Percentiles rank a stretch among this genome's conserved stretches.
These are phyloP conservation scores for Sporothrix brunneoviolacea DNA, from an alignment of 2,329 filamentous ascomycete species.

Conservation along the genomic window DNA sequence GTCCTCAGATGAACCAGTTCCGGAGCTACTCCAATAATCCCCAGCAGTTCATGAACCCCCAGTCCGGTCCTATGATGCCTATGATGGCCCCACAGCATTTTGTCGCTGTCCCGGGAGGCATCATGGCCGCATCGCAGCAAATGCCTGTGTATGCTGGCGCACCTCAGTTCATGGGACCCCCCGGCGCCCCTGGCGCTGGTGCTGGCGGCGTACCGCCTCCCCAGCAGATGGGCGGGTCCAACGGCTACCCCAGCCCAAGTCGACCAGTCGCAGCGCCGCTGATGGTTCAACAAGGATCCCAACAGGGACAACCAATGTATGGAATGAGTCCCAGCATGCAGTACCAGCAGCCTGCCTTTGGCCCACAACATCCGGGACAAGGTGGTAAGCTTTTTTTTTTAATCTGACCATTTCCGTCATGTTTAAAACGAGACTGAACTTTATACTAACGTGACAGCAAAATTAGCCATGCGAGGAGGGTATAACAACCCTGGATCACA, in stretches of 20 bases:
- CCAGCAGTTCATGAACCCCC: slow-evolving; percentile 68
- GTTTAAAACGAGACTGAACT: no score
- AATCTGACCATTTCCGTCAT: background rate
- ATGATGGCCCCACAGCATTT: slow-evolving; percentile 83
- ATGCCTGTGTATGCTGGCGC: slow-evolving; percentile 73
- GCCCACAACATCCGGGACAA: slow-evolving; percentile 57
- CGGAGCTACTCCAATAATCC: slow-evolving; percentile 65
- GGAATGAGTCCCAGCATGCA: slow-evolving; percentile 70
- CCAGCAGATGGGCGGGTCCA: slow-evolving; percentile 56
- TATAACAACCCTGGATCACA: slow-evolving; percentile 54
- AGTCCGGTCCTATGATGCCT: slow-evolving; percentile 63
- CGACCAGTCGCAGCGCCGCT: slow-evolving; percentile 65
- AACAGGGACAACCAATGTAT: slow-evolving; percentile 76
- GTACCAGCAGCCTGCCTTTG: slow-evolving; percentile 68
- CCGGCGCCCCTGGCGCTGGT: slow-evolving; percentile 25
- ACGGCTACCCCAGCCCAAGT: slow-evolving; percentile 83
- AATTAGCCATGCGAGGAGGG: slow-evolving; percentile 52
- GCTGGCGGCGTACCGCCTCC: slow-evolving; percentile 31
- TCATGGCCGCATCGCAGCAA: slow-evolving; percentile 62
- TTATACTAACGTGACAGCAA: slow-evolving; percentile 12
- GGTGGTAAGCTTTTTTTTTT: slow-evolving; percentile 56
- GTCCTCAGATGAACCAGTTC: slow-evolving; percentile 63
- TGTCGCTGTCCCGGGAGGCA: slow-evolving; percentile 64
- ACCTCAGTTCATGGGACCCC: slow-evolving; percentile 59
- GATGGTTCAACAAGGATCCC: slow-evolving; percentile 93